Conservation (phyloP, 345 rosid genomes). For the Erysimum cheiranthoides region DNA sequence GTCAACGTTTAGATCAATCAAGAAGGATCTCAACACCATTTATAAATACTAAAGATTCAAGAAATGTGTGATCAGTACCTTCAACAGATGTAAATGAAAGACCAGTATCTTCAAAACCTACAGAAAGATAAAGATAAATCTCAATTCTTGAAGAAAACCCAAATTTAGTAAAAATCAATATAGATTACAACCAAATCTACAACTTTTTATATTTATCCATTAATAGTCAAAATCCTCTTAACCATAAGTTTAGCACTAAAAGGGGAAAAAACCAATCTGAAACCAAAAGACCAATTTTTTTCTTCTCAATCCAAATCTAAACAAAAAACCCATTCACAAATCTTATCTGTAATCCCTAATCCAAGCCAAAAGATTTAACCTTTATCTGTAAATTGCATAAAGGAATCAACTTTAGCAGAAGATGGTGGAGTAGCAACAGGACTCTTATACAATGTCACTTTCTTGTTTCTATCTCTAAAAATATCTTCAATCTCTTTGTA, state of each 20-base stretch:
- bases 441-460: constrained; percentile 54
- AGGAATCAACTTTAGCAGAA: constrained; percentile 79
- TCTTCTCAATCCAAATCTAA: constrained; percentile 15
- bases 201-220: neutral
- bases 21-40: neutral
- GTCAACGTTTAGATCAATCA: too few species aligned
- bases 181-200: constrained; percentile 15
- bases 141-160: neutral
- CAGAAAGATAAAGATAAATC: constrained; percentile 36
- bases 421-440: constrained; percentile 41
- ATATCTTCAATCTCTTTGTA: constrained; percentile 95
- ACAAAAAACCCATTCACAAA: constrained; percentile 12
- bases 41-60: neutral
- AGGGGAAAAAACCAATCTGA: constrained; percentile 22
- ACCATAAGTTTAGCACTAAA: constrained; percentile 12
- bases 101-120: constrained; percentile 89
- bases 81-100: constrained; percentile 85
- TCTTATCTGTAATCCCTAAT: neutral
- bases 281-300: constrained; percentile 2
- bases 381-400: constrained; percentile 90
- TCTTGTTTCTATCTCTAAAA: constrained; percentile 73
- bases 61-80: constrained; percentile 57
- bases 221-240: constrained; percentile 13
- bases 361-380: constrained; percentile 46
- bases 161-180: constrained; percentile 11